These are phyloP conservation scores for Metahyphopichia silvanorum DNA, from an alignment of 805 yeast genomes.

Conservation along the genomic window DNA sequence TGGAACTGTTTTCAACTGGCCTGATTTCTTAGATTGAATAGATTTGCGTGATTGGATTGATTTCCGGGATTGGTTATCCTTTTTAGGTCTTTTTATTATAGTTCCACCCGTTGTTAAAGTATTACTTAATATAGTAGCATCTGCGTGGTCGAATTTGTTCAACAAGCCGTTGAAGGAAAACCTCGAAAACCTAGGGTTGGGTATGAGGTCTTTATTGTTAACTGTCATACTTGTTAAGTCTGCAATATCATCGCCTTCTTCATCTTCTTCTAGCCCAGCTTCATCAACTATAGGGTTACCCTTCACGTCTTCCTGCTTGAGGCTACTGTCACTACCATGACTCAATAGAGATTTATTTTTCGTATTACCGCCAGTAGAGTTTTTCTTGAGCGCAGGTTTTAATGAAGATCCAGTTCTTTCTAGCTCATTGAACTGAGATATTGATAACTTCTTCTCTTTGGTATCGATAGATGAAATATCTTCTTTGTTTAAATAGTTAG, in stretches of 20 bases:
- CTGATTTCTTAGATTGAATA: too few relatives aligned
- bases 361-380: slow-evolving; percentile 8
- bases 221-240: slow-evolving; percentile 6
- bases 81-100: slow-evolving; percentile 12
- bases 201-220: slow-evolving; percentile 21
- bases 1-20: slow-evolving; percentile 1
- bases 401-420: slow-evolving; percentile 7
- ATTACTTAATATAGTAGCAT: slow-evolving; percentile 9
- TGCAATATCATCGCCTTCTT: slow-evolving; percentile 5
- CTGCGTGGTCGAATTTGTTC: slow-evolving; percentile 9
- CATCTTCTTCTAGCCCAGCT: slow-evolving; percentile 3
- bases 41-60: too few relatives aligned
- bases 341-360: slow-evolving; percentile 21
- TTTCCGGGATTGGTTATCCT: not conserved
- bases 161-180: slow-evolving; percentile 39
- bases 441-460: too few relatives aligned
- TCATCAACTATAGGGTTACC: not conserved
- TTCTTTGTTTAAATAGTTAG: slow-evolving; percentile 18
- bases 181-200: slow-evolving; percentile 42
- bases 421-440: slow-evolving; percentile 10
- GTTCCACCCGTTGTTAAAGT: slow-evolving; percentile 13
- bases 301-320: slow-evolving; percentile 1
- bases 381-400: slow-evolving; percentile 1
- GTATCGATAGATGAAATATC: too few relatives aligned
- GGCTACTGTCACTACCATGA: slow-evolving; percentile 15